A percentile compares a stretch with the other conserved stretches of the same genome.
Conservation (phyloP, 169 alveolate genomes). For the Cystoisospora suis region DNA sequence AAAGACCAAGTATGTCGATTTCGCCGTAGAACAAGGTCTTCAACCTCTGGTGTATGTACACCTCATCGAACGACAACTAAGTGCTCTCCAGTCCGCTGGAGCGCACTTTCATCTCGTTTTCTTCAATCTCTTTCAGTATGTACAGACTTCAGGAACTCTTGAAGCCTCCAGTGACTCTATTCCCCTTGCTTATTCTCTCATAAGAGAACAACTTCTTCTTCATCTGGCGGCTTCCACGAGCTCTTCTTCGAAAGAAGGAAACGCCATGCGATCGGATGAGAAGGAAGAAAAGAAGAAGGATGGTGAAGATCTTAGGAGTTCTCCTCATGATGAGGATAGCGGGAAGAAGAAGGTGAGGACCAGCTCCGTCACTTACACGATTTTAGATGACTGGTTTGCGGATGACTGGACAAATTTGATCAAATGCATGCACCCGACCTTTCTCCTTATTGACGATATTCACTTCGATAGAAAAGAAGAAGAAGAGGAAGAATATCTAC, state of each 20-base stretch:
- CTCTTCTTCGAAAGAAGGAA: no score
- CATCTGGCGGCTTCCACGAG: background rate
- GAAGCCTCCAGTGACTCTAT: background rate
- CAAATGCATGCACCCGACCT: background rate
- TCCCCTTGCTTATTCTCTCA: background rate
- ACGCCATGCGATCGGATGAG: background rate
- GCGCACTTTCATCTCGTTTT: conserved; percentile 31
- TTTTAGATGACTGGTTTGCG: background rate
- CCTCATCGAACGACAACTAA: conserved; percentile 36
- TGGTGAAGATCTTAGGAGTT: background rate
- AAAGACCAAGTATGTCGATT: conserved; percentile 25
- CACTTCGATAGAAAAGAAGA: background rate
- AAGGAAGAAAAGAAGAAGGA: background rate
- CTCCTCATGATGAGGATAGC: no score
- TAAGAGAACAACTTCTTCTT: conserved; percentile 21
- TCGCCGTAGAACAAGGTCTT: conserved; percentile 20
- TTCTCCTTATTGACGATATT: conserved; percentile 22
- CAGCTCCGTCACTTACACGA: background rate
- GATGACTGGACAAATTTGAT: background rate
- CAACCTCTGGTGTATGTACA: conserved; percentile 40
- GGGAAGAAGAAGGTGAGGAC: no score
- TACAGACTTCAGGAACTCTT: background rate
- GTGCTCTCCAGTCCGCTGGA: conserved; percentile 15
- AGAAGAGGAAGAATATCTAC: background rate
- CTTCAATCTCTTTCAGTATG: conserved; percentile 36